These are phyloP conservation scores for Paramecium bursaria DNA, from an alignment of 73 alveolate species.

Conservation along the genomic window DNA sequence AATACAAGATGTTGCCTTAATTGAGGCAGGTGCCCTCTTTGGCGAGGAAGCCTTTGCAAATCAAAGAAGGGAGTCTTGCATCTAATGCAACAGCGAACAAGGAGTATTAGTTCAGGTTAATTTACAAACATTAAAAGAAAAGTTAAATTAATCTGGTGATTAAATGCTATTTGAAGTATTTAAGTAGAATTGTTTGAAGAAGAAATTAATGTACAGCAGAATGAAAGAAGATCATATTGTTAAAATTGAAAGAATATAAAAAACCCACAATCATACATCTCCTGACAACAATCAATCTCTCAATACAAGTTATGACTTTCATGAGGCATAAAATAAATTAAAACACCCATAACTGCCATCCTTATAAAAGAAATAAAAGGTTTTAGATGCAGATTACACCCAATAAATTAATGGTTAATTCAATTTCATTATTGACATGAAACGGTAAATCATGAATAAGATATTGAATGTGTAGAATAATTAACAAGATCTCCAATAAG, in stretches of 20 bases:
- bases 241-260: not conserved
- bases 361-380: not conserved
- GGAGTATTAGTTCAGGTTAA: slow-evolving; percentile 3
- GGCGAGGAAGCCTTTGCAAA: slow-evolving; percentile 55
- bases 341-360: no score
- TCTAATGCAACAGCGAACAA: slow-evolving; percentile 2
- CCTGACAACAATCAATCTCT: not conserved
- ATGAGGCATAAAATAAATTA: no score
- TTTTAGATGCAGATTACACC: not conserved
- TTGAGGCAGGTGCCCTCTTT: slow-evolving; percentile 25
- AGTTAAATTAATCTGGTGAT: not conserved
- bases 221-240: not conserved
- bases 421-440: not conserved
- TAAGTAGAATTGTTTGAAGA: not conserved
- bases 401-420: not conserved
- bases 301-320: no score
- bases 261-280: not conserved
- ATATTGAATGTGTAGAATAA: slow-evolving; percentile 14
- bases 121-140: not conserved
- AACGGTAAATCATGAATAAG: not conserved
- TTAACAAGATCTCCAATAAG: not conserved
- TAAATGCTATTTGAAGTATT: slow-evolving; percentile 2
- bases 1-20: slow-evolving; percentile 8
- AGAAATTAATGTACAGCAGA: slow-evolving; percentile 4
- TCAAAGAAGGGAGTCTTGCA: not conserved